These are phyloP conservation scores for Quercus alba DNA, from an alignment of 306 rosid species.

Conservation along the genomic window DNA sequence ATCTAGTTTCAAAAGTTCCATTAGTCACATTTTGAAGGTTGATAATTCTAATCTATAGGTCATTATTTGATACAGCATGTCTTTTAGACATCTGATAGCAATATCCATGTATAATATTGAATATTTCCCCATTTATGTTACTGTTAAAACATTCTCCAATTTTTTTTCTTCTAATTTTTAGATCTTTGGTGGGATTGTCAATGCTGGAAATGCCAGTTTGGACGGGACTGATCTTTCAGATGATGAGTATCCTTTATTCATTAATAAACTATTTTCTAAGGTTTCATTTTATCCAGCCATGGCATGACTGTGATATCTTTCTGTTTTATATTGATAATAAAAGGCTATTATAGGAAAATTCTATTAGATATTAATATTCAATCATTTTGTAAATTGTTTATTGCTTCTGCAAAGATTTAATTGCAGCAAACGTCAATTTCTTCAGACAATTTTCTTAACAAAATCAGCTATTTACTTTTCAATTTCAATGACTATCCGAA, in stretches of 20 bases:
- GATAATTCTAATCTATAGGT: background rate
- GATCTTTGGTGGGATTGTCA: slow-evolving; percentile 91
- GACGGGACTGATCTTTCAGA: slow-evolving; percentile 62
- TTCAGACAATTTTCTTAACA: slow-evolving; percentile 60
- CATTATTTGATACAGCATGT: background rate
- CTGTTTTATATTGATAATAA: background rate
- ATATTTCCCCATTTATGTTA: slow-evolving; percentile 10
- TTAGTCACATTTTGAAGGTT: background rate
- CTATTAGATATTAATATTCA: background rate
- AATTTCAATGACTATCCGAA: slow-evolving; percentile 95
- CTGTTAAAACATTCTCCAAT: slow-evolving; percentile 1
- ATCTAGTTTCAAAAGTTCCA: background rate
- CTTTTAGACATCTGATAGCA: background rate
- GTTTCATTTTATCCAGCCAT: slow-evolving; percentile 19
- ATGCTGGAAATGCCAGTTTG: slow-evolving; percentile 74
- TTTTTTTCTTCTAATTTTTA: slow-evolving; percentile 19
- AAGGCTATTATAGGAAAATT: background rate
- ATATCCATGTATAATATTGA: background rate
- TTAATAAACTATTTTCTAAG: slow-evolving; percentile 3
- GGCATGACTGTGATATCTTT: background rate
- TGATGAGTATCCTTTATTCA: slow-evolving; percentile 81
- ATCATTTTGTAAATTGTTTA: background rate
- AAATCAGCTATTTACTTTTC: slow-evolving; percentile 75
- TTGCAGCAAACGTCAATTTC: slow-evolving; percentile 17
- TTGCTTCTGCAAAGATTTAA: slow-evolving; percentile 15